Evolutionary conservation across 2,329 filamentous ascomycete species (phyloP), one percentile per base, ranked within the genome.

Genomic region (Arthrinium phaeospermum): DNA sequence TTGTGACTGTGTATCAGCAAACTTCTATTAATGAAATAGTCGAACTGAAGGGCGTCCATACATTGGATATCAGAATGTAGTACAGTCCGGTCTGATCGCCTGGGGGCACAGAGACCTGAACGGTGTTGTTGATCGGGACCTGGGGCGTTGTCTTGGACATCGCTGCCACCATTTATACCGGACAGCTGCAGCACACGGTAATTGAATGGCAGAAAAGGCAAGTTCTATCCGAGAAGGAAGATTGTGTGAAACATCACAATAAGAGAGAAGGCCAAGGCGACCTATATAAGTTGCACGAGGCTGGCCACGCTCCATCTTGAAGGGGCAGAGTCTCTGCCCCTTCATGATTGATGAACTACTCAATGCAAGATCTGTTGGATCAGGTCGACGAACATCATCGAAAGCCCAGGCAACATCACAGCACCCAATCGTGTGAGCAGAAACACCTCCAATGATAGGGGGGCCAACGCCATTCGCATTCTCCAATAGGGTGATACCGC

Each of bases 51-150:
- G 34, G 34, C 34, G 34, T 46, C 78, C 77, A 74, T 75, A 84
- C 82, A 75, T 83, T 83, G 45, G 81, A 81, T 71, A 84, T 77
- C 24, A 81, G 78, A 45, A 84, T 83, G 70, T 83, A 82, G 73
- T 83, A 84, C 69, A 79, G 69, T 46, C 80, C 81, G 4, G 82
- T 83, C 73, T 81, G 75, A 69, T 76, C 76, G 41, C 81, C 82
- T 47, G 81, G 81, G 41, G 76, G 76, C 70, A 80, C 81, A 73
- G 78, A 78, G 30, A 75, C 73, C 46, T 79, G 76, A 71, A 80
- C 77, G 41, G 79, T 80, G 34, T 78, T 78, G 70, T 80, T 81
- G 70, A 81, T 80, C 24, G 79, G 79, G 24, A 76, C 75, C 75
- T 81, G 75, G 71, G 79, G 78, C 16, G 75, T 75, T 75, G 80